phyloP scores from a whole-genome alignment of 1,284 basidiomycete genomes.

The Trametes versicolor region DNA sequence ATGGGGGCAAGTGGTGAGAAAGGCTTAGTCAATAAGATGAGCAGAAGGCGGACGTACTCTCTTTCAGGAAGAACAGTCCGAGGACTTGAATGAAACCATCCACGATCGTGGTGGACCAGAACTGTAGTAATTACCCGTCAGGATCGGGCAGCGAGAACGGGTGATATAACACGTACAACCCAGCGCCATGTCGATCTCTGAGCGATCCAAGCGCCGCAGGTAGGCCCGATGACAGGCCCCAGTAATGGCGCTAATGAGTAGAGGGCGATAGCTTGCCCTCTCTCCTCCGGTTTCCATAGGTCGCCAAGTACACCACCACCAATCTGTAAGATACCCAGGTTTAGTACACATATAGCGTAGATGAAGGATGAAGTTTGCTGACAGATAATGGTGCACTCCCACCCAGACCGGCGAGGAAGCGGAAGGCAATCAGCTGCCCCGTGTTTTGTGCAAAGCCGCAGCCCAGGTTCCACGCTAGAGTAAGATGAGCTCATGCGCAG shows the following conservation, averaged over 20 bases:
- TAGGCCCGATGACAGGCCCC: conserved; percentile 55
- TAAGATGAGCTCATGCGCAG: neutral
- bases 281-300: conserved; percentile 55
- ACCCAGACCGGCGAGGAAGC: conserved; percentile 71
- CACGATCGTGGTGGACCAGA: conserved; percentile 52
- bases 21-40: too few species aligned
- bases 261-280: conserved; percentile 57
- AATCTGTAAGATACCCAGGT: conserved; percentile 36
- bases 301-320: conserved; percentile 62
- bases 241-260: conserved; percentile 58
- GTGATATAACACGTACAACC: conserved; percentile 43
- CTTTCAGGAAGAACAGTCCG: conserved; percentile 56
- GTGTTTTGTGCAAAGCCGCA: conserved; percentile 73
- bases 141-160: neutral
- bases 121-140: conserved; percentile 38
- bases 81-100: conserved; percentile 49
- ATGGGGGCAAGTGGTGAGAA: neutral
- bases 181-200: conserved; percentile 51
- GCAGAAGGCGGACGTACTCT: conserved; percentile 46
- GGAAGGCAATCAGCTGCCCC: conserved; percentile 68
- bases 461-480: conserved; percentile 68
- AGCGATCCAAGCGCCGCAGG: conserved; percentile 52
- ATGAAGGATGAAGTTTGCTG: conserved; percentile 26
- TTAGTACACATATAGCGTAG: neutral
- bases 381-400: conserved; percentile 73